phyloP scores from a whole-genome alignment of 371 early-diverging fungal genomes.

The Mortierella sp. region DNA sequence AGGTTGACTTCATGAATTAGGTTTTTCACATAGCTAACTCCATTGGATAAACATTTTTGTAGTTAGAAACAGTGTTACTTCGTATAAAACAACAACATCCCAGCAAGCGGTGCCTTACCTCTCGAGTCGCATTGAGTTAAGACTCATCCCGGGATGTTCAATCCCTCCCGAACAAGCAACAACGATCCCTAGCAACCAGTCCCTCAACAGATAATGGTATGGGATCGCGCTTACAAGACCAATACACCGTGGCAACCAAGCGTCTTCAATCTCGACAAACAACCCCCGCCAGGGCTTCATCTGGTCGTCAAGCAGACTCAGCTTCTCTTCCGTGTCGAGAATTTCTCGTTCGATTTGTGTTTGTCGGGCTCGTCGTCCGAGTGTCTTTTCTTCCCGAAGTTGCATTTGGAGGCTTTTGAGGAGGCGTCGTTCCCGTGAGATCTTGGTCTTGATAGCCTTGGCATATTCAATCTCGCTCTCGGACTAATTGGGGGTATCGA shows the following conservation, averaged over 20 bases:
- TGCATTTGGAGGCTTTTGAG: conserved; percentile 48
- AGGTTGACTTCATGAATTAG: conserved; percentile 82
- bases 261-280: conserved; percentile 68
- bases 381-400: conserved; percentile 38
- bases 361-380: conserved; percentile 45
- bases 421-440: conserved; percentile 40
- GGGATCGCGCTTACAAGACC: conserved; percentile 84
- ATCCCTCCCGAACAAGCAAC: conserved; percentile 73
- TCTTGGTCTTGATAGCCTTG: conserved; percentile 64
- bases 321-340: conserved; percentile 76
- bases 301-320: conserved; percentile 75
- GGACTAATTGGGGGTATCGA: conserved; percentile 38
- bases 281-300: conserved; percentile 73
- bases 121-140: conserved; percentile 63
- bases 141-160: conserved; percentile 59
- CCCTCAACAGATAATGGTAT: conserved; percentile 80
- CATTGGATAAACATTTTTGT: background rate
- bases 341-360: conserved; percentile 62
- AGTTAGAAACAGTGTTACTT: background rate
- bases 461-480: conserved; percentile 70
- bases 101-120: conserved; percentile 45
- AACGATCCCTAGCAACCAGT: conserved; percentile 82
- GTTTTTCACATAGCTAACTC: conserved; percentile 69
- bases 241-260: conserved; percentile 79
- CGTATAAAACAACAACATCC: no score